A percentile compares a stretch with the other conserved stretches of the same genome.
Evolutionary conservation across 441 rosid species (phyloP).

Genomic region (Capsella rubella): DNA sequence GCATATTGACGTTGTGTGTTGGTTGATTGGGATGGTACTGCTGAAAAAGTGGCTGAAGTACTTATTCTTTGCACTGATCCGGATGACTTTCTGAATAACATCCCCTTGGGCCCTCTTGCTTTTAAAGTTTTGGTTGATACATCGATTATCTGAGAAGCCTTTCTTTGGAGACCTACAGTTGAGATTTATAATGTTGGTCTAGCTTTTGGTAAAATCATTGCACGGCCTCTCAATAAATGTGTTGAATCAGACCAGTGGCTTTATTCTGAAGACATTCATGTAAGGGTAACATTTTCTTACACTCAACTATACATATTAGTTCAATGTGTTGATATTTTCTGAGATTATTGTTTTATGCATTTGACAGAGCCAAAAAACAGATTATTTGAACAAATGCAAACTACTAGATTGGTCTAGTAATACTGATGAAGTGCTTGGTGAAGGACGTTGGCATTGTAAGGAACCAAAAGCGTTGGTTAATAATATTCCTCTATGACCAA

Average conservation of each 20-base stretch:
- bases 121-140: not conserved
- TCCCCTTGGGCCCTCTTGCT: not conserved
- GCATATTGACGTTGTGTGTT: not conserved
- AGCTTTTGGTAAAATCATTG: not conserved
- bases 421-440: no score
- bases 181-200: not conserved
- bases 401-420: no score
- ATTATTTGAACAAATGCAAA: no score
- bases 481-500: no score
- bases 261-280: not conserved
- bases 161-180: not conserved
- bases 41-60: not conserved
- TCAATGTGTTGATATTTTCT: not conserved
- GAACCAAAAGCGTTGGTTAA: no score
- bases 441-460: no score
- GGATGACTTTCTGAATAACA: not conserved
- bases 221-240: not conserved
- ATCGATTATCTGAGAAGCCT: not conserved
- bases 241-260: not conserved
- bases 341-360: not conserved
- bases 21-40: not conserved
- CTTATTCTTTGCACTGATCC: not conserved
- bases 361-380: no score
- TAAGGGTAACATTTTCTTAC: not conserved
- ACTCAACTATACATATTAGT: not conserved